These are phyloP conservation scores for Mucor circinelloides DNA, from an alignment of 371 early-diverging fungal genomes.

Conservation along the genomic window DNA sequence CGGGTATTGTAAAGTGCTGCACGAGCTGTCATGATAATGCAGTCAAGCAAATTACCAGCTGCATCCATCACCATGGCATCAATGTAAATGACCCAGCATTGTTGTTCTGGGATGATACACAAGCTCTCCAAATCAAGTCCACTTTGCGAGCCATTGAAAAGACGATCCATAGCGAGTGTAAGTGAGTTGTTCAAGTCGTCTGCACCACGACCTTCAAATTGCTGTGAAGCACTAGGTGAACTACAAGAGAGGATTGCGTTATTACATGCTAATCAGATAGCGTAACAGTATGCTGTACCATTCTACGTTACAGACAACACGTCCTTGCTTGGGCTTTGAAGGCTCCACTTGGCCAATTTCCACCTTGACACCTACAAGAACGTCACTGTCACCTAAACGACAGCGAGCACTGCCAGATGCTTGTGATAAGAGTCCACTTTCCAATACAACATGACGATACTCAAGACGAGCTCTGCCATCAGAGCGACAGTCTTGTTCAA, in stretches of 20 bases:
- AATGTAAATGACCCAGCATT: constrained; percentile 90
- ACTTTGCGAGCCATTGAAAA: constrained; percentile 78
- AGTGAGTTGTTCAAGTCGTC: constrained; percentile 85
- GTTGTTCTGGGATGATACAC: constrained; percentile 87
- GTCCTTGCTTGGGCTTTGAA: constrained; percentile 60
- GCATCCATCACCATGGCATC: constrained; percentile 91
- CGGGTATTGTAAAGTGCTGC: constrained; percentile 86
- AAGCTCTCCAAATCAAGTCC: constrained; percentile 85
- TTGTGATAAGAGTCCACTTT: constrained; percentile 85
- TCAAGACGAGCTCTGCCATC: constrained; percentile 86
- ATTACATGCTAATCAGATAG: neutral
- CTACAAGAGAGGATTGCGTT: constrained; percentile 24
- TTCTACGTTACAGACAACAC: constrained; percentile 84
- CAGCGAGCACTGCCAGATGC: constrained; percentile 85
- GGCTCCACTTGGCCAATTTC: constrained; percentile 78
- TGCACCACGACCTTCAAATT: constrained; percentile 78
- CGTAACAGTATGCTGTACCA: too few species aligned
- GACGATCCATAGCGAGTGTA: constrained; percentile 78
- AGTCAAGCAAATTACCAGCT: constrained; percentile 87
- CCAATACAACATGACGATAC: constrained; percentile 76
- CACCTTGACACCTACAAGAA: constrained; percentile 92
- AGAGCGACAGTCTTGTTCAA: constrained; percentile 79
- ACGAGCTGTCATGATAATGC: constrained; percentile 80
- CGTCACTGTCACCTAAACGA: constrained; percentile 82
- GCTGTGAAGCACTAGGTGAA: constrained; percentile 80